Evolutionary conservation across 2,329 filamentous ascomycete species (phyloP), one percentile per base, ranked within the genome.

Genomic region (Beauveria rudraprayagi): DNA sequence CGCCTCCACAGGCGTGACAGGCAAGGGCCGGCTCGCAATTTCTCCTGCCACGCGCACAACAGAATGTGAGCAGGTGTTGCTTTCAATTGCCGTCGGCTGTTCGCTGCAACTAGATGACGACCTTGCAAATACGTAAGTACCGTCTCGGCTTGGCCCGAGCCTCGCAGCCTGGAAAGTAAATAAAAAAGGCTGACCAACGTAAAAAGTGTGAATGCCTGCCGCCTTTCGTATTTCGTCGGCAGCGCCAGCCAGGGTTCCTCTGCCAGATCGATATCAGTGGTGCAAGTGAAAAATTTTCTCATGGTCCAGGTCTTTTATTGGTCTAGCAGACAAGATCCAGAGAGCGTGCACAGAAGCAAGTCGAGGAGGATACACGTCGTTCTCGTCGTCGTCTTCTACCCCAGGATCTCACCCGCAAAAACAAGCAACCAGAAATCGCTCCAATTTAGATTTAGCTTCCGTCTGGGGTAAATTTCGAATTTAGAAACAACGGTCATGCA

Each of bases 351-450:
- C 17, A 24, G 48, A 52, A 60, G 47, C 58, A 56, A 16, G 34
- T 37, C 14, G 34, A 37, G 34, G 34, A 14, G 34, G 34, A 14
- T 9, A 19, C 2, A 19, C 46, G 43, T 37, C 3, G 60, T 53
- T 54, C 53, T 52, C 24, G 53, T 54, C 19, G 34, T 26, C 24
- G 16, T 30, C 55, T 14, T 48, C 52, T 61, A 61, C 60, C 60
- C 60, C 60, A 57, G 60, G 53, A 56, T 60, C 47, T 59, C 56
- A 52, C 57, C 57, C 57, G 50, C 57, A 60, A 60, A 46, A 58
- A 28, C 3, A 52, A 46, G 5, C n/a, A 22, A 11, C 28, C 4
- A 22, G 22, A 16, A 46, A 37, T n/a, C 24, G 11, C 50, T 46
- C 57, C 48, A 56, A 46, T 56, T 56, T 46, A 53, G 60, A 57